Base-by-base conservation (phyloP, 768 basidiomycete genomes). In the Lentinula edodes region DNA sequence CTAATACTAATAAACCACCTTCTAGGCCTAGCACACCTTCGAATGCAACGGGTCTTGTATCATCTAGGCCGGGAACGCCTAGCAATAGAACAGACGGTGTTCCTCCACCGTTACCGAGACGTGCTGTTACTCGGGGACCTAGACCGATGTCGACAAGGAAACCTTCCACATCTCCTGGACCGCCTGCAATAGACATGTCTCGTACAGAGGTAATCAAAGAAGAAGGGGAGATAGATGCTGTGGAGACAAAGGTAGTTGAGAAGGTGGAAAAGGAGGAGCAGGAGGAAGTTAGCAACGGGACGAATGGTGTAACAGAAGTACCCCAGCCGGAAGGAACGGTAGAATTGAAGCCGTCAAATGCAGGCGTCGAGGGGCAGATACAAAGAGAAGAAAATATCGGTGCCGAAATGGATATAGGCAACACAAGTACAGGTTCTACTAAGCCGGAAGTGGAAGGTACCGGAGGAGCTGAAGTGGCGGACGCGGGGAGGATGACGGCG, bases 51-150 rank as follows among this genome's bases (percentile, higher is more conserved):
- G 38, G 38, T 13, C 38, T 39, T 39, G 13, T 39, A 1, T 9
- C 7, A 8, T 39, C 38, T 39, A 39, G 38, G 13, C 38, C 38
- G 13, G 38, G 38, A 39, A 73, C 68, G 3, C 73, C 75, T 15
- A 62, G 66, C 20, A 65, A 16, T 15, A 39, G 18, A 10, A 38
- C 63, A 16, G 63, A 35, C 6, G 59, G 65, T 18, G 67, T 72
- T 3, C 79, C 80, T 6, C 88, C 89, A 0, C 89, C 88, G 2
- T 70, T 91, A 23, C 89, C 89, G 0, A 78, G 86, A 45, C 76
- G 89, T 50, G 89, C 89, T 0, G 81, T 86, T 52, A 83, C 81
- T 1, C 78, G 89, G 20, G 74, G 73, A 6, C 67, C 79, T 12
- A 74, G 78, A 10, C 64, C 66, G 32, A 67, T 70, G 61, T 52